Conservation (phyloP, 345 rosid genomes). For the Citrus glauca region DNA sequence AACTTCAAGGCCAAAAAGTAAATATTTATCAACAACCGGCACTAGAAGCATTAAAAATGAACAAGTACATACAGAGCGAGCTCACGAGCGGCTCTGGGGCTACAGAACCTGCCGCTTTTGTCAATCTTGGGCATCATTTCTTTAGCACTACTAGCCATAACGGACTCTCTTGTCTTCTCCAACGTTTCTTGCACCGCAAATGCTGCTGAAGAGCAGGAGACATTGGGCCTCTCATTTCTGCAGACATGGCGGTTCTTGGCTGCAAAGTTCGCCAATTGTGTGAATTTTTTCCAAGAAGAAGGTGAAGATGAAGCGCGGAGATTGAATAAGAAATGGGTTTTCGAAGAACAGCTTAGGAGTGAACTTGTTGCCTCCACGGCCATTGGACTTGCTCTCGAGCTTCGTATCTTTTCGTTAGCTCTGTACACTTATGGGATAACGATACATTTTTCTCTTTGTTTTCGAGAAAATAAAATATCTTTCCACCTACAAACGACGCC, state of each 20-base stretch:
- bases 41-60: neutral
- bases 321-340: slow-evolving; percentile 6
- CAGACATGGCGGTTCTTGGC: neutral
- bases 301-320: neutral
- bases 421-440: neutral
- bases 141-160: slow-evolving; percentile 25
- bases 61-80: slow-evolving; percentile 71
- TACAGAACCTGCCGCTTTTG: slow-evolving; percentile 87
- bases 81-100: slow-evolving; percentile 98
- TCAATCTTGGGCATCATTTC: slow-evolving; percentile 75
- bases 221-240: slow-evolving; percentile 28
- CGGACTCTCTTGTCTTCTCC: slow-evolving; percentile 19
- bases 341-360: slow-evolving; percentile 20
- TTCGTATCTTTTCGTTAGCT: neutral
- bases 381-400: neutral
- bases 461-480: neutral
- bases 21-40: neutral
- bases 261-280: neutral
- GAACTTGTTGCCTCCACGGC: slow-evolving; percentile 57
- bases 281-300: slow-evolving; percentile 1
- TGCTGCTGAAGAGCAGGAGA: slow-evolving; percentile 32
- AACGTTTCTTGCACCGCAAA: slow-evolving; percentile 39
- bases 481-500: slow-evolving; percentile 2
- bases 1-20: neutral
- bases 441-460: neutral